Evolutionary conservation across 768 basidiomycete species (phyloP), one percentile per base, ranked within the genome.

Genomic region (Tubosaeta sp.): DNA sequence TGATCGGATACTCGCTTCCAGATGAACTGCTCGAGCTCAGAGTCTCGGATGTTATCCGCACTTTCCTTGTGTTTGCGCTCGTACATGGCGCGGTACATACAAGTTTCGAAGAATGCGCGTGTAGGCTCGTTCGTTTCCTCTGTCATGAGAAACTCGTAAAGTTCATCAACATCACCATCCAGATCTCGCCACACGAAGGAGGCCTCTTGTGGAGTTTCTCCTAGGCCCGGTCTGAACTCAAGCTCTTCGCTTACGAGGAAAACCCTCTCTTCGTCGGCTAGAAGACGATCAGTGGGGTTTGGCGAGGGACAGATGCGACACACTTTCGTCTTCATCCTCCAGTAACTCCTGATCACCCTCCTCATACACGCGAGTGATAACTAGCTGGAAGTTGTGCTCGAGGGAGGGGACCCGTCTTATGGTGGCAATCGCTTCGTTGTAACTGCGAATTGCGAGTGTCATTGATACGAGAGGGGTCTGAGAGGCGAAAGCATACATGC

Each of bases 11-110:
- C 87, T 69, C 59, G 93, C 89, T 78, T 78, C 80, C 85, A 88
- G 19, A 88, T 81, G 62, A 97, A 90, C 61, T 90, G 81, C 29
- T 86, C 80, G 31, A 97, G 72, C 29, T 88, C 83, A 1, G 75
- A 69, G 59, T 91, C 87, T 27, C 66, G 68, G 16, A 85, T 78
- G 53, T 75, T 79, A 48, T 90, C 85, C 11, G 90, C 88, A 58
- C 80, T 82, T 45, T 59, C 73, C 59, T 77, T 84, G 73, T 87
- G 86, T 73, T 94, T 94, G 70, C 94, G 82, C 65, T 99, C 96
- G 68, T 87, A 98, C 84, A 98, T 93, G 52, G 95, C 95, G 25
- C 90, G 84, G 60, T 95, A 90, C 78, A 97, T 88, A 71, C 93
- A 90, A 22, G 85, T 85, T 71, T 97, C 94, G 64, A 98, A 96